A percentile compares a stretch with the other conserved stretches of the same genome.
Evolutionary conservation across 1,284 basidiomycete genomes (phyloP).

Genomic region (Phlebopus sp.): DNA sequence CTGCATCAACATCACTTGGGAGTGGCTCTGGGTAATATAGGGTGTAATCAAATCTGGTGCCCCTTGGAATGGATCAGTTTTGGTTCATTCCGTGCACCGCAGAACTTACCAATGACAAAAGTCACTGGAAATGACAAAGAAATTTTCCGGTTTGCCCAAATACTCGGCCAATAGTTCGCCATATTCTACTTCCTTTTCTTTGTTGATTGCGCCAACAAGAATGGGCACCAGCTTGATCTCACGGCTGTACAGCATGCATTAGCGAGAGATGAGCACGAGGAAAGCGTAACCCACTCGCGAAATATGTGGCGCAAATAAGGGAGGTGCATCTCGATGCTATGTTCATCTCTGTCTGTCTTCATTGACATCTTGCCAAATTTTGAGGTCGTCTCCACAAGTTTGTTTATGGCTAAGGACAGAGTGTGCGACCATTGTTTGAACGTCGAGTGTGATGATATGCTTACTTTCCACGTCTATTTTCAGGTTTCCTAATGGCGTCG

Average conservation of each 20-base stretch:
- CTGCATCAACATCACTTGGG: constrained; percentile 44
- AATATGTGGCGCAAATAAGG: constrained; percentile 92
- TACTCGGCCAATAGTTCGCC: constrained; percentile 80
- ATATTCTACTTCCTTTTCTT: constrained; percentile 56
- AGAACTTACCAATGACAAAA: constrained; percentile 91
- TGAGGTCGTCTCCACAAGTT: constrained; percentile 60
- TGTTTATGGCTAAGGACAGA: constrained; percentile 54
- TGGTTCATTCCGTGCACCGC: constrained; percentile 1
- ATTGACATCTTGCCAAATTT: constrained; percentile 71
- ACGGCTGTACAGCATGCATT: constrained; percentile 40
- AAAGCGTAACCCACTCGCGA: constrained; percentile 52
- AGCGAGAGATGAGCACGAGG: background rate
- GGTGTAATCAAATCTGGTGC: constrained; percentile 86
- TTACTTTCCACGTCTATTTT: constrained; percentile 77
- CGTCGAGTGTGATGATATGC: background rate
- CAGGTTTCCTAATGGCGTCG: constrained; percentile 85
- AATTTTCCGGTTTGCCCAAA: constrained; percentile 70
- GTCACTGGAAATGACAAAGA: constrained; percentile 92
- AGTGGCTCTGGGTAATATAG: constrained; percentile 80
- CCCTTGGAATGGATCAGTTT: constrained; percentile 53
- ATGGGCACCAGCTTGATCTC: constrained; percentile 88
- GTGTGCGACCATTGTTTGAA: constrained; percentile 4
- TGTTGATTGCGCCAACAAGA: constrained; percentile 81
- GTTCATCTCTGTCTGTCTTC: constrained; percentile 86
- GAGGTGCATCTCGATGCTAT: constrained; percentile 97